Base-by-base conservation (phyloP, 371 early-diverging fungal species). In the Funneliformis caledonium region DNA sequence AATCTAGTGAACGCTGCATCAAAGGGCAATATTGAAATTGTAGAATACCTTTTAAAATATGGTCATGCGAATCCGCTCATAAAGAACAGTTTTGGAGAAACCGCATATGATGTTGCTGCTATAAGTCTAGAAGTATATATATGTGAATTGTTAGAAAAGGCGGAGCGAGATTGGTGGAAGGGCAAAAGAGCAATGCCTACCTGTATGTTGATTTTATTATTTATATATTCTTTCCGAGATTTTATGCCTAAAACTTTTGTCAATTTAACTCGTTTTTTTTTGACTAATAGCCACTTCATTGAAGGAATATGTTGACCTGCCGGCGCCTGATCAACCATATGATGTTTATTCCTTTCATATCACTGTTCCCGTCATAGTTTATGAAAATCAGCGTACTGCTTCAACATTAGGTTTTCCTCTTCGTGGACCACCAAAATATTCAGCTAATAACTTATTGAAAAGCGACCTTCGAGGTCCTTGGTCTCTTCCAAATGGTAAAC, bases 41-140 rank as follows among this genome's bases (percentile, higher is more conserved):
- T 93, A 19, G 86, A 92, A 64, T 91, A 92, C 75, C 85, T 96
- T 48, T 83, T 96, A 62, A 83, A 86, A 8, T 86, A 90, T 78
- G 88, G 88, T 16, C 84, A 86, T 76, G 92, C 95, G 12, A 89
- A 94, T 73, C 92, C 93, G 0, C 82, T 90, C 8, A 83, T 92
- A 47, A 90, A 88, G 72, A 95, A 95, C 80, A 87, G 83, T 10
- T 90, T 91, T 83, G 92, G 89, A 4, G 96, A 96, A 79, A 88
- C 91, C 19, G 96, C 96, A 0, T 94, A 94, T 84, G 95, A 95
- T 84, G 91, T 92, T 33, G 95, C 95, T 31, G 94, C 95, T 93
- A 16, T 91, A 93, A 11, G 90, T 93, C 87, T 93, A 92, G 83
- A 92, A 64, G 87, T 91, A 7, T 88, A 92, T 81, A 88, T 94